These are phyloP conservation scores for Chlorella vulgaris DNA, from an alignment of 139 green algal genomes.

Conservation along the genomic window DNA sequence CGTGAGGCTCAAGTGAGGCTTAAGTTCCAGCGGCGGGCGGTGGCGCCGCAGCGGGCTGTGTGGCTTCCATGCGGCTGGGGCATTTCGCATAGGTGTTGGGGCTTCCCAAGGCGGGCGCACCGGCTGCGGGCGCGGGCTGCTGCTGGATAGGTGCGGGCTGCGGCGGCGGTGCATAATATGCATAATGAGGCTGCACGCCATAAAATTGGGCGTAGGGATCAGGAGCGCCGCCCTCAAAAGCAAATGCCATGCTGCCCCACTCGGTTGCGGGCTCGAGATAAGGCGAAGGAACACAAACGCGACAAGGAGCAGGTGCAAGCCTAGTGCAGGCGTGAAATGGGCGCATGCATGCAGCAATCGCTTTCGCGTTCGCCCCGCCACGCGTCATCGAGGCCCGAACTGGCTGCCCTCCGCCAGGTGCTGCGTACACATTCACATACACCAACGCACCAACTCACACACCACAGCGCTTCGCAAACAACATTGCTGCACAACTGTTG, in stretches of 20 bases:
- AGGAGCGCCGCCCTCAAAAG: neutral
- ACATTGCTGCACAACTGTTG: no score
- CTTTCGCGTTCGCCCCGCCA: no score
- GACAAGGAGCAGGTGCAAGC: neutral
- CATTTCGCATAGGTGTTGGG: neutral
- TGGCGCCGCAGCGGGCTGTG: neutral
- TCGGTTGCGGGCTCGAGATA: neutral
- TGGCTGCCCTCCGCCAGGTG: no score
- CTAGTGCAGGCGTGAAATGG: neutral
- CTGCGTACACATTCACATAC: no score
- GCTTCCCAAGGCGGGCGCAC: neutral
- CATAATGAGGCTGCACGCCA: neutral
- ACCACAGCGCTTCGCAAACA: no score
- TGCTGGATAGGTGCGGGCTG: neutral
- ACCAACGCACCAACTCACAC: no score
- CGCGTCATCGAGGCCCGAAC: no score
- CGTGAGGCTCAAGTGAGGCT: no score
- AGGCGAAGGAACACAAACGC: neutral
- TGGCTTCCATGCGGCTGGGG: no score
- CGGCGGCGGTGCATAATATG: neutral
- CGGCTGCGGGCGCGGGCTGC: neutral
- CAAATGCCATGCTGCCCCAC: slow-evolving; percentile 2
- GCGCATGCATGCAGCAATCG: neutral
- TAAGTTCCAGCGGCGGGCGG: no score
- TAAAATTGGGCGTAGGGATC: slow-evolving; percentile 3